Percentiles rank a stretch among this genome's conserved stretches.
Conservation (phyloP, 345 rosid species). For the Jatropha curcas region DNA sequence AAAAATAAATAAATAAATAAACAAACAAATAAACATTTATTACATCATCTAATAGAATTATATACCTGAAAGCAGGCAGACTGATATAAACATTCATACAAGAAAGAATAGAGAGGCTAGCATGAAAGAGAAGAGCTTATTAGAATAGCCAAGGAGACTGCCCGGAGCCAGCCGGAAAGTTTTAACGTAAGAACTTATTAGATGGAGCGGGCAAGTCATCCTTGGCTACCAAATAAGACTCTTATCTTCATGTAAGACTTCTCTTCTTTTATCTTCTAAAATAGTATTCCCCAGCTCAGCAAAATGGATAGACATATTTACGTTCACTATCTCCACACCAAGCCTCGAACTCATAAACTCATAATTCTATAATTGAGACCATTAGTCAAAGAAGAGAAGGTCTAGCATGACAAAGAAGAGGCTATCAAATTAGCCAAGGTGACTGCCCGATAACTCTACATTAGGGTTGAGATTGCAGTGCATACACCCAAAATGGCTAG, state of each 20-base stretch:
- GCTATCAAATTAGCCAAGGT: conserved; percentile 22
- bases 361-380: too few relatives aligned
- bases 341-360: too few relatives aligned
- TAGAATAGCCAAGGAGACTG: conserved; percentile 27
- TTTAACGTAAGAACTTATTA: neutral
- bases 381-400: conserved; percentile 24
- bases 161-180: neutral
- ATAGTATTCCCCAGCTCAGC: too few relatives aligned
- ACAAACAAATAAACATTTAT: too few relatives aligned
- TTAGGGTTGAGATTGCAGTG: neutral
- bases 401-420: conserved; percentile 18
- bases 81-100: neutral
- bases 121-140: conserved; percentile 15
- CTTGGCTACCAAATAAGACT: conserved; percentile 21
- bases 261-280: too few relatives aligned
- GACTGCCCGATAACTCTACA: conserved; percentile 17
- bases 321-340: too few relatives aligned
- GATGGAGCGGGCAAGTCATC: conserved; percentile 20
- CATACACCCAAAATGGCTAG: neutral
- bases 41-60: too few relatives aligned
- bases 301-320: too few relatives aligned
- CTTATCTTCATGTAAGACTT: conserved; percentile 16
- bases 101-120: conserved; percentile 7
- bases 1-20: too few relatives aligned
- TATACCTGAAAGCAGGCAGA: too few relatives aligned